Base-by-base conservation (phyloP, 768 basidiomycete genomes). In the Serendipita vermifera region DNA sequence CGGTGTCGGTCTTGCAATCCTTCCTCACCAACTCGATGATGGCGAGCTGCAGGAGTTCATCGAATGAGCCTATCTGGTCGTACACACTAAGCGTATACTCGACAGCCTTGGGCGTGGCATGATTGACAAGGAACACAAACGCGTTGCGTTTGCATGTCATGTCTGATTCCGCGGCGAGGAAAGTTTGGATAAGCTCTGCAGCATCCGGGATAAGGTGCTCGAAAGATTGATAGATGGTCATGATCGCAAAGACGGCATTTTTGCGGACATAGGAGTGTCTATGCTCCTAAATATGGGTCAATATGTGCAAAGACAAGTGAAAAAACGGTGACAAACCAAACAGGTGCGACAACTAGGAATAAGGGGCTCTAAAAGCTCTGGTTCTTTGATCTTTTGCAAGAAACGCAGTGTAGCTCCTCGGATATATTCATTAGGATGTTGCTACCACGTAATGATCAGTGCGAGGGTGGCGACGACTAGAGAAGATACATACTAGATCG, bases 401-500 rank as follows among this genome's bases (percentile, higher is more conserved):
- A 93, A 94, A 24, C 96, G 85, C 32, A 98, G 80, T 9, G 90
- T 93, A n/a, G 92, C 89, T 40, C 96, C 96, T 33, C 96, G 87
- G 64, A 99, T 96, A 69, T 97, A 99, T 74, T 99, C 96, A 64
- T 99, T 98, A 6, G 94, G 93, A 65, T 99, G 96, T 92, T 98
- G 93, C 87, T 93, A 60, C 4, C 38, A 35, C 33, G 13, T 36
- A 56, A 40, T 11, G 54, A n/a, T 63, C 53, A 61, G 57, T 53
- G 33, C 54, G 43, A 55, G 32, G 32, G 29, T 55, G 46, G 55
- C n/a, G 20, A 55, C 40, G 5, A 56, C 59, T 33, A 27, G 26
- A 27, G 2, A 38, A 3, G 24, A 20, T 14, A 73, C 87, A 62
- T 61, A 92, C 91, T 55, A 98, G 80, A 73, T 99, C 94, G 69